Conservation (phyloP, 1,284 basidiomycete species). For the Sutorius eximius region DNA sequence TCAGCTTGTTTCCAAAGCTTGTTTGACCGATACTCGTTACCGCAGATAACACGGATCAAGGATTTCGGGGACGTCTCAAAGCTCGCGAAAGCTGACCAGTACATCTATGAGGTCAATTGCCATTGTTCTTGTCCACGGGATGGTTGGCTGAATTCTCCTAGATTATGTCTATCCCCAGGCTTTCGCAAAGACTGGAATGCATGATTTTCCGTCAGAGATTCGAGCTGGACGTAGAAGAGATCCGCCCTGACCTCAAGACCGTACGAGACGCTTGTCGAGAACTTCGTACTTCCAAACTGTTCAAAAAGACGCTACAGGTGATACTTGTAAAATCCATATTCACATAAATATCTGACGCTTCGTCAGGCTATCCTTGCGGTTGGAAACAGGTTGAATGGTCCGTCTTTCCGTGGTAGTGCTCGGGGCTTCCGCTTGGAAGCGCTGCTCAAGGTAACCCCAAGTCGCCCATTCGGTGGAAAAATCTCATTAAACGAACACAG, state of each 20-base stretch:
- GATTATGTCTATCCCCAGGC: constrained; percentile 78
- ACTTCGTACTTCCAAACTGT: constrained; percentile 64
- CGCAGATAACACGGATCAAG: constrained; percentile 60
- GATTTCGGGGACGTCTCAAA: constrained; percentile 68
- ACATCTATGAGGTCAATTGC: constrained; percentile 66
- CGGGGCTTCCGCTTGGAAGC: constrained; percentile 82
- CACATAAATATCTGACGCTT: constrained; percentile 3
- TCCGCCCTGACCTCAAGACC: constrained; percentile 78
- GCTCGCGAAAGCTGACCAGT: constrained; percentile 83
- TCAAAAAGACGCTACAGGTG: constrained; percentile 73
- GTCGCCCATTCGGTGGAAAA: background rate
- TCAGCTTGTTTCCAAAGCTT: background rate
- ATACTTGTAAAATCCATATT: background rate
- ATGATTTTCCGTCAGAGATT: constrained; percentile 84
- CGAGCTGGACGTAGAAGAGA: constrained; percentile 81
- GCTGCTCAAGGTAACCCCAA: constrained; percentile 64
- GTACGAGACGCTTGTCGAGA: constrained; percentile 76
- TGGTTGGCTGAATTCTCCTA: constrained; percentile 33
- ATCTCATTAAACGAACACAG: constrained; percentile 38
- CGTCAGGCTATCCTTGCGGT: constrained; percentile 66
- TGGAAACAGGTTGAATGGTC: constrained; percentile 82
- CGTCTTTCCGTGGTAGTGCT: constrained; percentile 82
- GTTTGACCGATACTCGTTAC: background rate
- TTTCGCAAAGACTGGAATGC: constrained; percentile 71
- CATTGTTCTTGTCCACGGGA: background rate